These are phyloP conservation scores for Malus sieversii DNA, from an alignment of 306 rosid genomes.

Conservation along the genomic window DNA sequence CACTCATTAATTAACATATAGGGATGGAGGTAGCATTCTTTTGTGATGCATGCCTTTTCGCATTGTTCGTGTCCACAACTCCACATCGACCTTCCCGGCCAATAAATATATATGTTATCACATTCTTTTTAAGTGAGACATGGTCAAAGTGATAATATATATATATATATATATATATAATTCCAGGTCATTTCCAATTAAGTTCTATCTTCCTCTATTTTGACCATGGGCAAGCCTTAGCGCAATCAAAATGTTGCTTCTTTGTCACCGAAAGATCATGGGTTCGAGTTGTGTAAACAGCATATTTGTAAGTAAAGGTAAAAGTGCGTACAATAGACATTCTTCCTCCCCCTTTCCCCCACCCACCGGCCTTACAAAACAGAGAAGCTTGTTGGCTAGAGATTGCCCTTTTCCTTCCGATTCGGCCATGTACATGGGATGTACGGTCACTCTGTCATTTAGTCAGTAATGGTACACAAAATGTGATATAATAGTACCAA, in stretches of 20 bases:
- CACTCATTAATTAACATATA: not conserved
- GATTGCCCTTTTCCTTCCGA: no score
- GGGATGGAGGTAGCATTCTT: not conserved
- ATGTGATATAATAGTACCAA: not conserved
- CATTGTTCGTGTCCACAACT: not conserved
- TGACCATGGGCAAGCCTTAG: not conserved
- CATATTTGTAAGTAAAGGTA: no score
- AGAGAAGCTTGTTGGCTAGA: no score
- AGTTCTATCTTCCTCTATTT: not conserved
- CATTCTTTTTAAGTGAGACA: not conserved
- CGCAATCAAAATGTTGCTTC: no score
- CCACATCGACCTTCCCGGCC: conserved; percentile 2
- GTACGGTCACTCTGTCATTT: not conserved
- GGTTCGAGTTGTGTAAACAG: no score
- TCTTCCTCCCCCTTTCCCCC: no score
- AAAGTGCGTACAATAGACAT: no score
- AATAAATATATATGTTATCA: not conserved
- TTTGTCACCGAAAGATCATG: no score
- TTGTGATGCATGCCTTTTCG: not conserved
- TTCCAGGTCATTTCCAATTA: not conserved
- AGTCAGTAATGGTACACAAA: not conserved
- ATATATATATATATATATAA: not conserved
- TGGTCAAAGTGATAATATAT: not conserved
- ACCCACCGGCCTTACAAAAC: no score
- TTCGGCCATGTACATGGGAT: not conserved